phyloP scores from a whole-genome alignment of 257 asterid genomes.

The Oldenlandia corymbosa region DNA sequence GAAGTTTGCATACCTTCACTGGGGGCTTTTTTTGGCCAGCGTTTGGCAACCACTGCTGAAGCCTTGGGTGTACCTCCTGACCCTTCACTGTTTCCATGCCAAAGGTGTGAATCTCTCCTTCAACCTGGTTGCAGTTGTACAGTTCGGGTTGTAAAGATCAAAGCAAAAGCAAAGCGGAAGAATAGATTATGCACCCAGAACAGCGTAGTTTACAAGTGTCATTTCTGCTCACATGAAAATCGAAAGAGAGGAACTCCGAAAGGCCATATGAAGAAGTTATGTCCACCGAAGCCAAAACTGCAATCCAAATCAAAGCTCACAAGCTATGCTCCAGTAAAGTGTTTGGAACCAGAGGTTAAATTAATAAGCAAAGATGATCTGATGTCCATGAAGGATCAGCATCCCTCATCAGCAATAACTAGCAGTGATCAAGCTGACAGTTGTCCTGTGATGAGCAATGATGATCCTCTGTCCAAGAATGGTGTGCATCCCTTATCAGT shows the following conservation, averaged over 20 bases:
- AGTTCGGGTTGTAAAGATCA: no score
- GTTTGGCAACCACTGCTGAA: conserved; percentile 53
- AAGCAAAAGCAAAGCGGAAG: no score
- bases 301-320: conserved; percentile 17
- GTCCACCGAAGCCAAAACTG: conserved; percentile 38
- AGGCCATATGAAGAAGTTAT: conserved; percentile 47
- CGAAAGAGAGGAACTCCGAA: conserved; percentile 63
- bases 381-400: conserved; percentile 11
- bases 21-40: conserved; percentile 60
- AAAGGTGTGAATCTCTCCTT: no score
- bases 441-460: conserved; percentile 28
- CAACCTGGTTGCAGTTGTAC: no score
- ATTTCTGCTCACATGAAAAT: conserved; percentile 59
- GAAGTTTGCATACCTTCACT: conserved; percentile 49
- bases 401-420: conserved; percentile 28
- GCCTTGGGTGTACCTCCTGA: conserved; percentile 49
- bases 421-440: no score
- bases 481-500: conserved; percentile 25
- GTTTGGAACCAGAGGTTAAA: conserved; percentile 12
- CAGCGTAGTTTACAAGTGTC: conserved; percentile 55
- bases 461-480: conserved; percentile 5
- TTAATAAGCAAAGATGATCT: neutral
- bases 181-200: conserved; percentile 32
- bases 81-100: conserved; percentile 49
- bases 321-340: conserved; percentile 13